Evolutionary conservation across 257 asterid species (phyloP), one percentile per base, ranked within the genome.

Genomic region (Cruciata laevipes): DNA sequence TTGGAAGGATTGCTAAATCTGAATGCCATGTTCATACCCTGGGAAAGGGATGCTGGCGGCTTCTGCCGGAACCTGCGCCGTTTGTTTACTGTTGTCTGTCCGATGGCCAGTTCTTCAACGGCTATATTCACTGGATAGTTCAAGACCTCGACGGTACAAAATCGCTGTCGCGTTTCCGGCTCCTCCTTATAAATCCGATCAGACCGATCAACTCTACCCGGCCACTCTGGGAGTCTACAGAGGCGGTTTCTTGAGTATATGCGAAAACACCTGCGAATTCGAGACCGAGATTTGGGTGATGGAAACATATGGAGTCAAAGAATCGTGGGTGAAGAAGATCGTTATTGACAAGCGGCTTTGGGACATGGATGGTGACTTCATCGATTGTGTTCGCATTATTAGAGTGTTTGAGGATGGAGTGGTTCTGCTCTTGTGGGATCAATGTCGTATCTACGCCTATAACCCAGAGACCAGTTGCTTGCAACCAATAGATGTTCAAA

Each of bases 11-110:
- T 12, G 23, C 23, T 65, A 74, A 65, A 51, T 83, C 85, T 3
- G 81, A 76, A 56, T 75, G 75, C n/a, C 75, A 73, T 11, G 87
- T 86, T 27, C 82, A 84, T 78, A 82, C 80, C 2, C 80, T 81
- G 9, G 84, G 80, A 16, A 55, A 76, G 16, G 73, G 71, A 33
- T 55, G 65, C 2, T 84, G 90, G 85, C 76, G 79, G 58, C 56
- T 21, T 23, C 38, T 27, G 17, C 52, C 1, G 40, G 40, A 33
- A 5, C 69, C 23, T 35, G 73, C 72, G 66, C 80, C 76, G 4
- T 82, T 76, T 33, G 55, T 62, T 3, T 81, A 73, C 44, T 67
- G 73, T 24, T 65, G 81, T 27, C 58, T 69, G 2, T 3, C 65
- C 1, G 16, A 61, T 0, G 85, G 85, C 10, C 27, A 77, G 18